These are phyloP conservation scores for Pseudogymnoascus sp. DNA, from an alignment of 2,329 filamentous ascomycete species.

Conservation along the genomic window DNA sequence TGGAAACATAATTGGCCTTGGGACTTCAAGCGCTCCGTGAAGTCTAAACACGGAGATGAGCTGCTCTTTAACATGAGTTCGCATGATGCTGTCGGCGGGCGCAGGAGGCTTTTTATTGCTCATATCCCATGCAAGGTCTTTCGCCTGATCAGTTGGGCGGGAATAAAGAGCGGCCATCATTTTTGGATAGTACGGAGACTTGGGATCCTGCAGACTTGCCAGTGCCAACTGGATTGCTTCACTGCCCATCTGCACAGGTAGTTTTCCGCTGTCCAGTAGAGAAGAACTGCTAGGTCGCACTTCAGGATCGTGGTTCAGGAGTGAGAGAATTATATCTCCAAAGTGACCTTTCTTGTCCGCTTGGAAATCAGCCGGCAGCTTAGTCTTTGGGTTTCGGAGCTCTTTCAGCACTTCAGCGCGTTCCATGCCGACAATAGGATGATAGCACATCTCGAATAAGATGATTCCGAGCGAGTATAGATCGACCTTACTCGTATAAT, in stretches of 20 bases:
- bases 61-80: conserved; percentile 65
- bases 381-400: conserved; percentile 60
- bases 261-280: conserved; percentile 74
- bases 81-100: conserved; percentile 55
- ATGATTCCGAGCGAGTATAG: conserved; percentile 97
- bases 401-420: conserved; percentile 57
- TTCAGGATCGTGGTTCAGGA: conserved; percentile 76
- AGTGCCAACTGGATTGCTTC: conserved; percentile 81
- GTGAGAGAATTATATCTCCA: conserved; percentile 67
- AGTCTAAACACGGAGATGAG: conserved; percentile 73
- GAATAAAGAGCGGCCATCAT: conserved; percentile 82
- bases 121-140: conserved; percentile 75
- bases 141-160: conserved; percentile 63
- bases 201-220: conserved; percentile 71
- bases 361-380: conserved; percentile 67
- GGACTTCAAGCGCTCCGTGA: conserved; percentile 80
- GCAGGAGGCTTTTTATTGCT: conserved; percentile 35
- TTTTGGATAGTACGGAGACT: conserved; percentile 82
- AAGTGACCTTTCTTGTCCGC: conserved; percentile 62
- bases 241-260: conserved; percentile 88
- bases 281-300: conserved; percentile 77
- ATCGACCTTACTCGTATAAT: conserved; percentile 91
- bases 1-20: conserved; percentile 71
- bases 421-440: conserved; percentile 55
- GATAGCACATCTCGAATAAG: conserved; percentile 94